phyloP scores from a whole-genome alignment of 176 grass and related monocot genomes.

The Metroxylon sagu region DNA sequence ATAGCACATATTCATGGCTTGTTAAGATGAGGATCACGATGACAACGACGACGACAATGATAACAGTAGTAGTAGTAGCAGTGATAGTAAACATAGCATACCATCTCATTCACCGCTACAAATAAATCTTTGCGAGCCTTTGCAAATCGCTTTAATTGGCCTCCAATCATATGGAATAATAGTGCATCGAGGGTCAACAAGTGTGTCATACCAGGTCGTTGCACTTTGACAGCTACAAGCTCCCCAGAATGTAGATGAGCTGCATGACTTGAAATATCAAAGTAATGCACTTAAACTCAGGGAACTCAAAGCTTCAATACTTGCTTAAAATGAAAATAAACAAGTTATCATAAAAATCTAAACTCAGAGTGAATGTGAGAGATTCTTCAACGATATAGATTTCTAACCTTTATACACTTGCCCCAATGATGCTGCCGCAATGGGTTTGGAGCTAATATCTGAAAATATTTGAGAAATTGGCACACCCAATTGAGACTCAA shows the following conservation, averaged over 20 bases:
- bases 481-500: slow-evolving; percentile 70
- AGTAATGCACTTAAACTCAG: slow-evolving; percentile 67
- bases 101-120: slow-evolving; percentile 93
- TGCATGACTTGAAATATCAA: slow-evolving; percentile 99
- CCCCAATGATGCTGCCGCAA: slow-evolving; percentile 90
- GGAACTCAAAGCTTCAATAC: slow-evolving; percentile 30
- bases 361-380: slow-evolving; percentile 4
- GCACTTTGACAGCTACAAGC: slow-evolving; percentile 91
- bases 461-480: slow-evolving; percentile 72
- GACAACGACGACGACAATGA: neutral
- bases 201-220: slow-evolving; percentile 85
- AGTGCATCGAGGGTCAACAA: slow-evolving; percentile 86
- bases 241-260: slow-evolving; percentile 95
- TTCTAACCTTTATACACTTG: slow-evolving; percentile 96
- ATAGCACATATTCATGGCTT: no score
- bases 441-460: slow-evolving; percentile 69
- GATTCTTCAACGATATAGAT: slow-evolving; percentile 9
- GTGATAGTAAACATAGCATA: slow-evolving; percentile 35
- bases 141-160: slow-evolving; percentile 90
- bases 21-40: no score
- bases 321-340: slow-evolving; percentile 29
- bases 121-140: slow-evolving; percentile 96
- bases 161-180: slow-evolving; percentile 95
- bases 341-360: slow-evolving; percentile 11
- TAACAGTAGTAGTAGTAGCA: neutral